Conservation (phyloP, 257 asterid genomes). For the Galeopsis tetrahit region DNA sequence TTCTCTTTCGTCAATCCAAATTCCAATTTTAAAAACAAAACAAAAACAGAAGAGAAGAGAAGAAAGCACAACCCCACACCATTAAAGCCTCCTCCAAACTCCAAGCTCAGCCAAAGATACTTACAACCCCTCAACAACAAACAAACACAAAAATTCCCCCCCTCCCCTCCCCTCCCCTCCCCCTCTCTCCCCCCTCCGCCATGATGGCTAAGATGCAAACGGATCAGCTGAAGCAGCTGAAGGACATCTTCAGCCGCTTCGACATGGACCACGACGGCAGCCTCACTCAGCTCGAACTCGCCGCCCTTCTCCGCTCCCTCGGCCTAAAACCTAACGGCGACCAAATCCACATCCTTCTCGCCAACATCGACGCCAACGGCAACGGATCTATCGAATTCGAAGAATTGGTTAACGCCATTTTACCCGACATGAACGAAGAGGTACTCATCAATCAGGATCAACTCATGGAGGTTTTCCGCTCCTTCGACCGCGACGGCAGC, state of each 20-base stretch:
- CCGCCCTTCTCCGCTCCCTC: conserved; percentile 82
- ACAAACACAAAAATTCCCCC: neutral
- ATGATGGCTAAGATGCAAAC: conserved; percentile 50
- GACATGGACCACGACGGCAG: conserved; percentile 98
- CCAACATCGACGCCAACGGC: conserved; percentile 77
- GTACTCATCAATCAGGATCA: conserved; percentile 67
- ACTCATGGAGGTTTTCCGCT: conserved; percentile 71
- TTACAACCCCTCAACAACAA: neutral
- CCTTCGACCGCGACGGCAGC: conserved; percentile 90
- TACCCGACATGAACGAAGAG: conserved; percentile 69
- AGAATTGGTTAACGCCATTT: conserved; percentile 64
- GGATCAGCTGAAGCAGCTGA: conserved; percentile 65
- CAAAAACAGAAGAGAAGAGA: neutral
- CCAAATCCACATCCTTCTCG: conserved; percentile 66
- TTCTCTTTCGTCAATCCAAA: conserved; percentile 26
- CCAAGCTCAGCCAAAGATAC: conserved; percentile 18
- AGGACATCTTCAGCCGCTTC: conserved; percentile 73
- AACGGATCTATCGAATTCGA: conserved; percentile 90
- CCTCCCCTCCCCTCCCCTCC: neutral
- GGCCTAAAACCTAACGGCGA: conserved; percentile 83
- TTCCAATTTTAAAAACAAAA: neutral
- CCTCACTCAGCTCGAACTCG: conserved; percentile 82
- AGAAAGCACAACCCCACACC: conserved; percentile 26
- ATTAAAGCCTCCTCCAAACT: conserved; percentile 14
- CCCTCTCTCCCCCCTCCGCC: neutral